Evolutionary conservation across 371 early-diverging fungal genomes (phyloP).

Genomic region (Mortierella sp.): DNA sequence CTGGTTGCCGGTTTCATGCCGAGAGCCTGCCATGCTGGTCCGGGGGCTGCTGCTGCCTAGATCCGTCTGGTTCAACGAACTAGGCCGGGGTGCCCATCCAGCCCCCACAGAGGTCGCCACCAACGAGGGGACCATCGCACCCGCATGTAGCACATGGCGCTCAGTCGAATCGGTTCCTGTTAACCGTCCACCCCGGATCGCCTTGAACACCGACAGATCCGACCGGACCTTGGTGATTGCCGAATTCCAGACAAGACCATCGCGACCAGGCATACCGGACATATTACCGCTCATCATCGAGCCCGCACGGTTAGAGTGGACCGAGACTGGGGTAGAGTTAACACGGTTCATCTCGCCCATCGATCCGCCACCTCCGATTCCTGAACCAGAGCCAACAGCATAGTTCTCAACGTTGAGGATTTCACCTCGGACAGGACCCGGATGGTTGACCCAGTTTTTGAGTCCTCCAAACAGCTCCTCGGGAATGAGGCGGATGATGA

Average conservation of each 20-base stretch:
- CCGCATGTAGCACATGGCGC: slow-evolving; percentile 61
- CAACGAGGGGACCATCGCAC: slow-evolving; percentile 73
- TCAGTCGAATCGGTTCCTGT: slow-evolving; percentile 47
- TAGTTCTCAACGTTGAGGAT: slow-evolving; percentile 38
- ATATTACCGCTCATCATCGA: slow-evolving; percentile 46
- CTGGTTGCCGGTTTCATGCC: slow-evolving; percentile 19
- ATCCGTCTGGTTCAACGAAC: neutral
- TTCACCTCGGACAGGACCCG: neutral
- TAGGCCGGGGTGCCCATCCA: slow-evolving; percentile 35
- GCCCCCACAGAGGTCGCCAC: slow-evolving; percentile 76
- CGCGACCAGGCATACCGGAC: slow-evolving; percentile 40
- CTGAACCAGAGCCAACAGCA: slow-evolving; percentile 55
- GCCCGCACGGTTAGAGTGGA: slow-evolving; percentile 34
- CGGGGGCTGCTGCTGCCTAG: slow-evolving; percentile 22
- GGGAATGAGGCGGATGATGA: slow-evolving; percentile 77
- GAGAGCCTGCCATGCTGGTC: slow-evolving; percentile 39
- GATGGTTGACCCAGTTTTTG: slow-evolving; percentile 35
- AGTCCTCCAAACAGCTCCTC: slow-evolving; percentile 57
- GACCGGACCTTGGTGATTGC: slow-evolving; percentile 54
- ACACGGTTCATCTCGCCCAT: slow-evolving; percentile 19
- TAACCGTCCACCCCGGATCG: slow-evolving; percentile 61
- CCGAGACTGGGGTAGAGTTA: slow-evolving; percentile 57
- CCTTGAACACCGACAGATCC: slow-evolving; percentile 55
- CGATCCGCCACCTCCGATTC: neutral
- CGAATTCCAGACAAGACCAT: slow-evolving; percentile 53